phyloP scores from a whole-genome alignment of 2,329 filamentous ascomycete species.

The Hirsutella rhossiliensis region DNA sequence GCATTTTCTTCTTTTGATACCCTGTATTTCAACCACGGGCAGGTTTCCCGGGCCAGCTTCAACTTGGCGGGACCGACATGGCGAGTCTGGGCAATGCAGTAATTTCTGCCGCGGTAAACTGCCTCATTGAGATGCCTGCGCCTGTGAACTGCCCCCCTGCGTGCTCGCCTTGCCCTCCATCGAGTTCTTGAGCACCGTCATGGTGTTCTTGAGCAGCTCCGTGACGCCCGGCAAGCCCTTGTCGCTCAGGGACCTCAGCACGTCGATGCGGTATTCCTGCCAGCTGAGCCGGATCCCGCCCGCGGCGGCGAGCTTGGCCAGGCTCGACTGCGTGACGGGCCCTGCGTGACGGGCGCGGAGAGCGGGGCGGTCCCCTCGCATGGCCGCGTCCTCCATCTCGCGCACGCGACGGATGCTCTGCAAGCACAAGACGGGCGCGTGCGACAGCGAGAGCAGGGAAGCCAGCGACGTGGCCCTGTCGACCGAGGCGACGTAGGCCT shows the following conservation, averaged over 20 bases:
- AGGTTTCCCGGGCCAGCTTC: background rate
- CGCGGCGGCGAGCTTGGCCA: conserved; percentile 48
- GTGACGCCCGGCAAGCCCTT: conserved; percentile 54
- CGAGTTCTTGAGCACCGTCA: conserved; percentile 56
- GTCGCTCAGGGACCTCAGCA: conserved; percentile 54
- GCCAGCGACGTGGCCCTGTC: conserved; percentile 33
- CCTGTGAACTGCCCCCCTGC: conserved; percentile 5
- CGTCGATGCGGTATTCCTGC: conserved; percentile 64
- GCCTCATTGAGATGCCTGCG: conserved; percentile 4
- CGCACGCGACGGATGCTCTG: conserved; percentile 44
- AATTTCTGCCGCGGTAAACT: background rate
- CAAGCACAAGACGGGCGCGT: conserved; percentile 43
- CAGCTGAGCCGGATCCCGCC: conserved; percentile 58
- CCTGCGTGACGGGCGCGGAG: conserved; percentile 45
- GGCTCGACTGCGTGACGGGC: conserved; percentile 56
- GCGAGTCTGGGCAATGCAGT: too few relatives aligned
- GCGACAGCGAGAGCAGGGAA: conserved; percentile 44
- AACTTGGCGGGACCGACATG: background rate
- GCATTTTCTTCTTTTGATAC: conserved; percentile 16
- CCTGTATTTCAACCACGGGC: conserved; percentile 21
- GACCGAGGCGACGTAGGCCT: conserved; percentile 34
- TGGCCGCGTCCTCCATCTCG: conserved; percentile 42
- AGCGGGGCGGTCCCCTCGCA: conserved; percentile 20
- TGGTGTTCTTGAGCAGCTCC: conserved; percentile 67
- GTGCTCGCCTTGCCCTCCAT: conserved; percentile 17